These are phyloP conservation scores for Entrophospora sp. DNA, from an alignment of 192 early-diverging fungal species.

Conservation along the genomic window DNA sequence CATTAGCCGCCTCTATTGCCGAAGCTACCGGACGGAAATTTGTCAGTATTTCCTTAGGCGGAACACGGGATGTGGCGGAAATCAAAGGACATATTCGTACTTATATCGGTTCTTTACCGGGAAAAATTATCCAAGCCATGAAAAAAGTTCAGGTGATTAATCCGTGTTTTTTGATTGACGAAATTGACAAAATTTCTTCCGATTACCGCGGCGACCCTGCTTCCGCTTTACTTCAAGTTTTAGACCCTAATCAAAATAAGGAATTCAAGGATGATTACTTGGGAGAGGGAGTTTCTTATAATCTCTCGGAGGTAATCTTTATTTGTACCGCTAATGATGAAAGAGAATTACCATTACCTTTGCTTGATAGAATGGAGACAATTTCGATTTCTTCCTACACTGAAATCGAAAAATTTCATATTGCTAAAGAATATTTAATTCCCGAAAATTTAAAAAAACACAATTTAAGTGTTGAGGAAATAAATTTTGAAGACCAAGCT, in stretches of 20 bases:
- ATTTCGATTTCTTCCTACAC: slow-evolving; percentile 12
- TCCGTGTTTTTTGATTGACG: slow-evolving; percentile 9
- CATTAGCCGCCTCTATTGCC: background rate
- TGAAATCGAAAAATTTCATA: slow-evolving; percentile 13
- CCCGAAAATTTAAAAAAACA: slow-evolving; percentile 11
- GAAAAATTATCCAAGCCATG: background rate
- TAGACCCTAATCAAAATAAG: slow-evolving; percentile 2
- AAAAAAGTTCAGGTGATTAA: slow-evolving; percentile 2
- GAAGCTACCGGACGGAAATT: slow-evolving; percentile 8
- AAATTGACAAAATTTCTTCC: background rate
- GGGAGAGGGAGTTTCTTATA: background rate
- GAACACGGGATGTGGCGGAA: background rate
- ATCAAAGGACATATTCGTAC: background rate
- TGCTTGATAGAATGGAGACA: background rate
- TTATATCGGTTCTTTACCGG: background rate
- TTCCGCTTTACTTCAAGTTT: background rate
- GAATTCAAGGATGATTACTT: slow-evolving; percentile 3
- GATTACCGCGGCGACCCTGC: background rate
- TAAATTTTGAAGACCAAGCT: slow-evolving; percentile 11
- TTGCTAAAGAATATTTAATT: slow-evolving; percentile 1
- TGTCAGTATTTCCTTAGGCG: background rate
- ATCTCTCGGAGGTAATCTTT: slow-evolving; percentile 8
- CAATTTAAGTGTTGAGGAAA: slow-evolving; percentile 1
- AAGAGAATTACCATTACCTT: background rate
- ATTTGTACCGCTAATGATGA: slow-evolving; percentile 10